phyloP scores from a whole-genome alignment of 495 filamentous ascomycete species.

The Hyaloscypha hepaticicola region DNA sequence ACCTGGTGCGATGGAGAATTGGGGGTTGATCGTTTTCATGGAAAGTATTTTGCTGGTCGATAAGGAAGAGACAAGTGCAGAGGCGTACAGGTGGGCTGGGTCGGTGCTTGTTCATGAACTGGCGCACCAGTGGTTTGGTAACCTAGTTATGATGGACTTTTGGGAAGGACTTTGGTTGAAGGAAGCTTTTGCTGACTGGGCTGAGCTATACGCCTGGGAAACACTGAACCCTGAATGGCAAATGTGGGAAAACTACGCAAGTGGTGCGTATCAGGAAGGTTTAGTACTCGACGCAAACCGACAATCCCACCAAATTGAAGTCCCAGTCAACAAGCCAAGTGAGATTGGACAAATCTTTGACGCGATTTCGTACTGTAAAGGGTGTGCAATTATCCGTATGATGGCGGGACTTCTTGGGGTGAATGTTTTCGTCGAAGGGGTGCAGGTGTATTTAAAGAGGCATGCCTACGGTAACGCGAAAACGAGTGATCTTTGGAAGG shows the following conservation, averaged over 20 bases:
- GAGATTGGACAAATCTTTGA: slow-evolving; percentile 99
- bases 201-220: slow-evolving; percentile 65
- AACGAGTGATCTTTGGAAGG: slow-evolving; percentile 88
- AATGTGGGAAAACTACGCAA: slow-evolving; percentile 91
- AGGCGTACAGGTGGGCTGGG: slow-evolving; percentile 84
- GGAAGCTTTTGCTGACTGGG: slow-evolving; percentile 96
- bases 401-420: slow-evolving; percentile 92
- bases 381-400: slow-evolving; percentile 95
- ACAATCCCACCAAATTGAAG: slow-evolving; percentile 91
- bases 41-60: slow-evolving; percentile 88
- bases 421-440: slow-evolving; percentile 88
- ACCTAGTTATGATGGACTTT: slow-evolving; percentile 98
- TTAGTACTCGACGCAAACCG: slow-evolving; percentile 84
- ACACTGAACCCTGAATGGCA: slow-evolving; percentile 96
- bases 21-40: slow-evolving; percentile 94
- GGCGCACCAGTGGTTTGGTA: slow-evolving; percentile 99
- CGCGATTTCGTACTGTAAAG: slow-evolving; percentile 95
- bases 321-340: slow-evolving; percentile 77
- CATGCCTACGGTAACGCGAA: slow-evolving; percentile 83
- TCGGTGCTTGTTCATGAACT: slow-evolving; percentile 95
- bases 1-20: slow-evolving; percentile 88
- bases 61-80: slow-evolving; percentile 82
- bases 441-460: slow-evolving; percentile 87
- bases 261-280: slow-evolving; percentile 84
- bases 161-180: slow-evolving; percentile 99